Conservation (phyloP, 305 asterid species). For the Fraxinus greggii region DNA sequence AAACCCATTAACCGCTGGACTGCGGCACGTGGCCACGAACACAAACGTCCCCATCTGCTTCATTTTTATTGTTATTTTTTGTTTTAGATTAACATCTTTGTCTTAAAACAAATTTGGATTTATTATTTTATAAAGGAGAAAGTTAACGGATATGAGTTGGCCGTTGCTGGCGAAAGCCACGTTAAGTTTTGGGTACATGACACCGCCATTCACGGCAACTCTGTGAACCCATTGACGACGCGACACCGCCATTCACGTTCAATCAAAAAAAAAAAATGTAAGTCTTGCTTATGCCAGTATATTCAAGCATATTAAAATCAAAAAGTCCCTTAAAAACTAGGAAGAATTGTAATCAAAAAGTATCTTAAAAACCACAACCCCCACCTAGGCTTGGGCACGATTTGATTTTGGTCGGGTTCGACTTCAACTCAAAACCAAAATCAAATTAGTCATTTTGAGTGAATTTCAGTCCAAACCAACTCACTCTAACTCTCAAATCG, state of each 20-base stretch:
- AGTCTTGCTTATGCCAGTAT: not conserved
- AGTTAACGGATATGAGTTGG: not conserved
- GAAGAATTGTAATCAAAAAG: no score
- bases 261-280: not conserved
- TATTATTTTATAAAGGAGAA: not conserved
- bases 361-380: no score
- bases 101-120: not conserved
- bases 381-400: no score
- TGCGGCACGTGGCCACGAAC: constrained; percentile 48
- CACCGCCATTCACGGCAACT: not conserved
- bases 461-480: no score
- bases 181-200: not conserved
- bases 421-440: no score
- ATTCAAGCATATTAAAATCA: not conserved
- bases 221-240: not conserved
- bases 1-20: constrained; percentile 39
- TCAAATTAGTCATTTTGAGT: no score
- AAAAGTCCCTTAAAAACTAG: no score
- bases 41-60: constrained; percentile 40
- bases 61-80: not conserved
- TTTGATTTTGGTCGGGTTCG: no score
- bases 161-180: not conserved
- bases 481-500: no score
- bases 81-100: not conserved
- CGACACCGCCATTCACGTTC: not conserved